Base-by-base conservation (phyloP, 306 rosid species). In the Cyclanthera cordifolia region DNA sequence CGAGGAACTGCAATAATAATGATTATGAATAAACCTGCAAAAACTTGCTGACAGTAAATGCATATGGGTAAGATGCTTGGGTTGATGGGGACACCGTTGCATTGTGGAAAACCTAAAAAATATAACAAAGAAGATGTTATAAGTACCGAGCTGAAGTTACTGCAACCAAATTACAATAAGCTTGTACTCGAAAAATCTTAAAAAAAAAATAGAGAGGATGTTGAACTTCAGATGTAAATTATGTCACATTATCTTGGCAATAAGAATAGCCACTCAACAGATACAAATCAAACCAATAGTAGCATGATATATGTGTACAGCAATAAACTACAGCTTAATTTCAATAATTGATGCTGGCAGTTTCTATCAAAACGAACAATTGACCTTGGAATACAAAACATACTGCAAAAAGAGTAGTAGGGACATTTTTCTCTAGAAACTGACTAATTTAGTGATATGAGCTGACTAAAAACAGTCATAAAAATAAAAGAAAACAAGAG, bases 11-110 rank as follows among this genome's bases (percentile, higher is more conserved):
- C 21, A 14, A 64, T 43, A 43, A 52, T 28, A 20, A 50, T 5
- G 48, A 69, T 12, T 39, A 20, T 30, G 73, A 50, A 48, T 19
- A n/a, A 83, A 93, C 96, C 98, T 93, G 98, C 88, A 93, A 79
- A 81, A 71, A 89, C 79, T 93, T 90, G 85, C 89, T 89, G 74
- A 87, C 95, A 53, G 88, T 81, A 83, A 93, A 93, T 66, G 74
- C 15, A 80, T 93, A 93, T 55, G 94, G 96, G 80, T 86, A 93
- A 70, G 94, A 79, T 75, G 94, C 96, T 79, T 93, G 98, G 20
- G 88, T 77, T 30, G 90, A 81, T 55, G 85, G 84, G 64, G 87
- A 94, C 54, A 93, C 88, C 10, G 89, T 69, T 17, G 85, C 90
- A 63, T 82, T 87, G 85, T 93, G 85, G 67, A 89, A 87, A 57